Conservation (phyloP, 2,329 filamentous ascomycete species). For the Xylaria digitata region DNA sequence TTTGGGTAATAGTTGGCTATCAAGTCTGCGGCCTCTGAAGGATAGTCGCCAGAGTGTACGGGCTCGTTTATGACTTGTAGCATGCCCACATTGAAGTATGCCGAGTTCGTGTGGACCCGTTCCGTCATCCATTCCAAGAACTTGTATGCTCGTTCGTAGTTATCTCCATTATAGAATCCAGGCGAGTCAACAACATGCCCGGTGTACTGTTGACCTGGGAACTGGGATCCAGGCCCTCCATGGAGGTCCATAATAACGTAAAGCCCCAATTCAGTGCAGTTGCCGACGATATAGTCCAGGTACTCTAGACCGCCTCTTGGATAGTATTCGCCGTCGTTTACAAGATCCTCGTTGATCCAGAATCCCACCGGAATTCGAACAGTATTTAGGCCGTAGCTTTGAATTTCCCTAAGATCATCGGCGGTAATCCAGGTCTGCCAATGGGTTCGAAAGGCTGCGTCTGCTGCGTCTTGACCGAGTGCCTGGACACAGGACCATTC, state of each 20-base stretch:
- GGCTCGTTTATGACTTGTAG: constrained; percentile 65
- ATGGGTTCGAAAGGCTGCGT: constrained; percentile 58
- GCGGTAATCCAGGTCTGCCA: constrained; percentile 61
- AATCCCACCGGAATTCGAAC: constrained; percentile 63
- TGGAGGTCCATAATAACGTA: constrained; percentile 64
- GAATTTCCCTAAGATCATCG: constrained; percentile 58
- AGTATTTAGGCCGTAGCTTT: constrained; percentile 59
- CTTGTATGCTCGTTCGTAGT: constrained; percentile 61
- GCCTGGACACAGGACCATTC: constrained; percentile 61
- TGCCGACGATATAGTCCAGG: constrained; percentile 58
- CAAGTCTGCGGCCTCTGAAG: constrained; percentile 49
- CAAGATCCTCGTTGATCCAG: constrained; percentile 62
- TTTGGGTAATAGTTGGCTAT: constrained; percentile 58
- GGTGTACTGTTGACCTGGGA: constrained; percentile 56
- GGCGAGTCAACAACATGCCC: constrained; percentile 50
- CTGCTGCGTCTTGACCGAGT: constrained; percentile 58
- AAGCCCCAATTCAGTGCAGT: constrained; percentile 57
- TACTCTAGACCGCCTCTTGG: constrained; percentile 56
- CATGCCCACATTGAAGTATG: constrained; percentile 63
- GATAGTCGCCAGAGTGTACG: constrained; percentile 45
- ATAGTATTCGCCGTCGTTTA: constrained; percentile 55
- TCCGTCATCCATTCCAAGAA: constrained; percentile 63
- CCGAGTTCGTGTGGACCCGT: constrained; percentile 56
- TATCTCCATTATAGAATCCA: constrained; percentile 61
- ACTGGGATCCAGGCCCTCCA: constrained; percentile 59